These are phyloP conservation scores for Adansonia digitata DNA, from an alignment of 345 rosid species.

Conservation along the genomic window DNA sequence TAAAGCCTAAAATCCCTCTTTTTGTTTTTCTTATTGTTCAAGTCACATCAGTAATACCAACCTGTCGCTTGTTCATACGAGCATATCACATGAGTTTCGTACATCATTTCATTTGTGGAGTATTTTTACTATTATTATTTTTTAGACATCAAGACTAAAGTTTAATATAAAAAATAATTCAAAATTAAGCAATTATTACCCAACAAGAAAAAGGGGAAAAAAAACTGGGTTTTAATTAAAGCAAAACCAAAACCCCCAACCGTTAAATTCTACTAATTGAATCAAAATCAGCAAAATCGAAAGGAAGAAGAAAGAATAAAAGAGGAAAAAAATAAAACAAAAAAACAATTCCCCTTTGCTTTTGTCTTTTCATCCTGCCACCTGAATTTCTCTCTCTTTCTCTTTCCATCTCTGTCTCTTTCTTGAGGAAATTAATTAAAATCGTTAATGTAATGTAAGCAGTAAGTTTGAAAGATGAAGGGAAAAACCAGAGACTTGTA, in stretches of 20 bases:
- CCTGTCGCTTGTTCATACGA: neutral
- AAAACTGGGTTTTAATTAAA: constrained; percentile 7
- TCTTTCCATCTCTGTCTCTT: too few species aligned
- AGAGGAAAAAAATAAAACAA: neutral
- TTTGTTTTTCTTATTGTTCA: neutral
- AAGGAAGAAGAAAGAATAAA: neutral
- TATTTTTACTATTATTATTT: too few species aligned
- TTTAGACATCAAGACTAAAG: too few species aligned
- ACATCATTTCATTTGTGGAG: too few species aligned
- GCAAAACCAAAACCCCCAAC: neutral
- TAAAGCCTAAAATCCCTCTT: too few species aligned
- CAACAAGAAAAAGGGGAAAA: neutral
- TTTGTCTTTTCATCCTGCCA: neutral
- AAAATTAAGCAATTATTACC: neutral
- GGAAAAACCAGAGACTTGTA: neutral
- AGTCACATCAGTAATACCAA: neutral
- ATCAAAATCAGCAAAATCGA: neutral
- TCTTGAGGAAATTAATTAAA: neutral
- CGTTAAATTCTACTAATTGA: neutral
- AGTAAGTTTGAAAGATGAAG: neutral
- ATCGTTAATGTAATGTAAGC: neutral
- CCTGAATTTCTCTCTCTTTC: neutral
- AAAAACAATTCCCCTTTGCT: neutral
- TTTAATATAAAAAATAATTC: neutral
- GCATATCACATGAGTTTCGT: neutral